A percentile compares a stretch with the other conserved stretches of the same genome.
Evolutionary conservation across 495 filamentous ascomycete species (phyloP).

Genomic region (Podospora pseudocomata): DNA sequence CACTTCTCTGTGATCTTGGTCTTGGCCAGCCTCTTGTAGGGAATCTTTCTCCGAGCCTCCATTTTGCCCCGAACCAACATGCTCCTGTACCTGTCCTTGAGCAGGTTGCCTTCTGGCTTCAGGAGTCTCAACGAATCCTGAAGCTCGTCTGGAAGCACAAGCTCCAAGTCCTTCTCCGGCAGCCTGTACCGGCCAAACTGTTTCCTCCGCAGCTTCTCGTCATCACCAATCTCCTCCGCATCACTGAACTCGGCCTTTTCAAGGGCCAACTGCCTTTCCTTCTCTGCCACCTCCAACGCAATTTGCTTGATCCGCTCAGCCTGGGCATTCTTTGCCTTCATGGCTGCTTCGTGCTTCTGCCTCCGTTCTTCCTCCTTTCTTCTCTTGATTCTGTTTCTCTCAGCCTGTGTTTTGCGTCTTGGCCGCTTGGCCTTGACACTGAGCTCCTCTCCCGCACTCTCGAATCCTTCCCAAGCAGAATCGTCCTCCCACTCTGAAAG

Average conservation of each 20-base stretch:
- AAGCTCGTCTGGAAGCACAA: slow-evolving; percentile 89
- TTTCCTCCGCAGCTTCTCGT: slow-evolving; percentile 66
- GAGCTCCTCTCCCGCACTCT: slow-evolving; percentile 60
- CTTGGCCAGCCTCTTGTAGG: slow-evolving; percentile 74
- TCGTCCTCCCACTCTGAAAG: slow-evolving; percentile 73
- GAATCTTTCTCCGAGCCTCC: slow-evolving; percentile 71
- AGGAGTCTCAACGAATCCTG: slow-evolving; percentile 83
- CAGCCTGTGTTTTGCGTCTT: slow-evolving; percentile 76
- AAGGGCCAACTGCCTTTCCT: slow-evolving; percentile 46
- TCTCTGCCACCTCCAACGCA: slow-evolving; percentile 52
- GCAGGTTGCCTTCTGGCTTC: slow-evolving; percentile 90
- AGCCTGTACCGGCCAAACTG: slow-evolving; percentile 74
- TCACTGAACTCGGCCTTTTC: slow-evolving; percentile 42
- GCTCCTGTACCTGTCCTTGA: slow-evolving; percentile 87
- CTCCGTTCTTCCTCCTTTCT: slow-evolving; percentile 80
- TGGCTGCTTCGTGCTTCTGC: slow-evolving; percentile 64
- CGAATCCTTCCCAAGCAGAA: slow-evolving; percentile 82
- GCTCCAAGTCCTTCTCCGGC: slow-evolving; percentile 75
- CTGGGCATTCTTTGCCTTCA: slow-evolving; percentile 68
- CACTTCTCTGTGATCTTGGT: slow-evolving; percentile 87
- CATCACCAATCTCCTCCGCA: slow-evolving; percentile 47
- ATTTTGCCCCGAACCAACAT: slow-evolving; percentile 84
- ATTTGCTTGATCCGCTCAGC: slow-evolving; percentile 59
- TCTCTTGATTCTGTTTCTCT: slow-evolving; percentile 82
- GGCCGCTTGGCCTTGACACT: slow-evolving; percentile 66